A percentile compares a stretch with the other conserved stretches of the same genome.
phyloP scores from a whole-genome alignment of 805 yeast genomes.

The Hanseniaspora lindneri region DNA sequence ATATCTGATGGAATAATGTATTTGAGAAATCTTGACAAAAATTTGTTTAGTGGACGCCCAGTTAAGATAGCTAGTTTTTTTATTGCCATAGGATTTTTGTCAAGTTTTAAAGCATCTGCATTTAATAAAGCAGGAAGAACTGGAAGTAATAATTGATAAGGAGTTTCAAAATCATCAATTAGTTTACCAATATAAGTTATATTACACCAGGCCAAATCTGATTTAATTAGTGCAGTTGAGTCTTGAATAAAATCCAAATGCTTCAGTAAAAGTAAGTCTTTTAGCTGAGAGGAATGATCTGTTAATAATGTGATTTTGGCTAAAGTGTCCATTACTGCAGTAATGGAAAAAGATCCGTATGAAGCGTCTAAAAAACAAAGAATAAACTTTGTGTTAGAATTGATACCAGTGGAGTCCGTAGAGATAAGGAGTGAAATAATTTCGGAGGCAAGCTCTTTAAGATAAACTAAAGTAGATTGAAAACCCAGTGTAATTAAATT shows the following conservation, averaged over 20 bases:
- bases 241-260: conserved; percentile 14
- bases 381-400: conserved; percentile 1
- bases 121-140: conserved; percentile 62
- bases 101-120: conserved; percentile 44
- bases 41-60: conserved; percentile 48
- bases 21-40: conserved; percentile 55
- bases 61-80: conserved; percentile 52
- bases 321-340: conserved; percentile 10
- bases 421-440: background rate
- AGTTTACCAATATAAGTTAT: conserved; percentile 44
- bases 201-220: conserved; percentile 21
- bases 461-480: conserved; percentile 8
- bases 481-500: background rate
- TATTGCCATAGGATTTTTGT: conserved; percentile 42
- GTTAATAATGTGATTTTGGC: conserved; percentile 2
- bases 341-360: background rate
- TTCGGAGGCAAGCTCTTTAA: conserved; percentile 7
- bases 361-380: background rate
- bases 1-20: conserved; percentile 69
- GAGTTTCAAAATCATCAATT: conserved; percentile 41
- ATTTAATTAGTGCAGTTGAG: background rate
- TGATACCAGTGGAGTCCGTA: background rate
- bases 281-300: background rate
- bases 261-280: conserved; percentile 16
- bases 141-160: conserved; percentile 73